Conservation (phyloP, 202 grass and related monocot species). For the Zoysia matrella region DNA sequence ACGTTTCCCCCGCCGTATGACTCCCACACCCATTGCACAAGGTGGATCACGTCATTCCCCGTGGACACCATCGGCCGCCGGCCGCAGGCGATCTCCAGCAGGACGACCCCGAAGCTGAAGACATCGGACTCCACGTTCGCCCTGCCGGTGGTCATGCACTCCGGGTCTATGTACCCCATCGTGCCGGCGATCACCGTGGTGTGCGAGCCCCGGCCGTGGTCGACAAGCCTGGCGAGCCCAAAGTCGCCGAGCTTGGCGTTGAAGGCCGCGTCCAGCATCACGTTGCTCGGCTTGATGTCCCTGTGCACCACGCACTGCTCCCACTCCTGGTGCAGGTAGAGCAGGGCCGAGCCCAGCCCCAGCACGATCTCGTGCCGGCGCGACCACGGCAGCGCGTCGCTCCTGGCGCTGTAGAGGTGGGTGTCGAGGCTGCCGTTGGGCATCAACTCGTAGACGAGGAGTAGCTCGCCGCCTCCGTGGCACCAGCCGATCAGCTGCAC, state of each 20-base stretch:
- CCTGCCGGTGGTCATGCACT: constrained; percentile 43
- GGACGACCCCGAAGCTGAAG: constrained; percentile 52
- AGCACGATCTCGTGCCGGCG: constrained; percentile 7
- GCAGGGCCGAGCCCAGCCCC: constrained; percentile 47
- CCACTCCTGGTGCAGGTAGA: constrained; percentile 71
- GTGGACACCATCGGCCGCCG: not conserved
- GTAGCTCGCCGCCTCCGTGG: constrained; percentile 46
- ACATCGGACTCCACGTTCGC: constrained; percentile 46
- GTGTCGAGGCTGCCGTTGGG: constrained; percentile 67
- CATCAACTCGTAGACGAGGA: constrained; percentile 76
- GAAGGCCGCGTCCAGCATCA: constrained; percentile 63
- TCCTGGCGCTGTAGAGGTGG: constrained; percentile 31
- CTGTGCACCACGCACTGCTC: constrained; percentile 68
- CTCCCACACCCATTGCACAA: constrained; percentile 49
- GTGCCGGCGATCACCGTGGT: constrained; percentile 60
- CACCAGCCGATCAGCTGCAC: constrained; percentile 82
- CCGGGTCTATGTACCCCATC: constrained; percentile 64
- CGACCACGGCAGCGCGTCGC: not conserved
- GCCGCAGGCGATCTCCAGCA: constrained; percentile 55
- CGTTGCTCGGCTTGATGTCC: constrained; percentile 74
- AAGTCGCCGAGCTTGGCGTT: constrained; percentile 75
- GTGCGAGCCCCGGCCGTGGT: constrained; percentile 39
- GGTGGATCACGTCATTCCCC: constrained; percentile 9
- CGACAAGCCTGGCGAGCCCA: constrained; percentile 57
- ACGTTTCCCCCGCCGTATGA: constrained; percentile 15